Percentiles rank a stretch among this genome's conserved stretches.
Conservation (phyloP, 1,284 basidiomycete genomes). For the Phenoliferia sp. region DNA sequence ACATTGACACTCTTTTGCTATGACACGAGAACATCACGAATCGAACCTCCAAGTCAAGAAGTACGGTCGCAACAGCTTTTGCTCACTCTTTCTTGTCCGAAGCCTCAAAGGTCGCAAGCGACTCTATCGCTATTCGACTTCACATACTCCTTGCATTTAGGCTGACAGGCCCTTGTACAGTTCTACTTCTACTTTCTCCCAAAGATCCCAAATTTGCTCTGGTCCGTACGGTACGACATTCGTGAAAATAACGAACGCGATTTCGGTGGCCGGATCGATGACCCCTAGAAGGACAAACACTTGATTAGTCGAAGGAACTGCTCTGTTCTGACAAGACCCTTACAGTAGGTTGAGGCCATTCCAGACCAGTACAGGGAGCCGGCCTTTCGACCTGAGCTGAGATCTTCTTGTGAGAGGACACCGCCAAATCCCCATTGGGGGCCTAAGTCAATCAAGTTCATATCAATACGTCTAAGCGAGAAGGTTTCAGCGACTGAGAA, state of each 20-base stretch:
- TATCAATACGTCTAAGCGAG: too few species aligned
- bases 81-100: too few species aligned
- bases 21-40: too few species aligned
- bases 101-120: too few species aligned
- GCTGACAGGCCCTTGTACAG: slow-evolving; percentile 13
- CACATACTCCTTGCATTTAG: too few species aligned
- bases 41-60: too few species aligned
- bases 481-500: too few species aligned
- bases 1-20: too few species aligned
- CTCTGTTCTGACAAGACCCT: slow-evolving; percentile 1
- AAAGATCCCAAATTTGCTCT: slow-evolving; percentile 3
- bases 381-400: background rate
- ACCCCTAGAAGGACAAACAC: slow-evolving; percentile 12
- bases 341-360: background rate
- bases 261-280: too few species aligned
- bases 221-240: background rate
- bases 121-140: too few species aligned
- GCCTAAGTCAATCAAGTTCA: too few species aligned
- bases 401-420: background rate
- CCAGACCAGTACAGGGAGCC: background rate
- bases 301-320: slow-evolving; percentile 9
- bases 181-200: slow-evolving; percentile 12
- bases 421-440: background rate
- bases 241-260: background rate
- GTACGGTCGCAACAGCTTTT: too few species aligned